Percentiles rank a stretch among this genome's conserved stretches.
phyloP scores from a whole-genome alignment of 2,329 filamentous ascomycete genomes.

The Talaromyces pinophilus region DNA sequence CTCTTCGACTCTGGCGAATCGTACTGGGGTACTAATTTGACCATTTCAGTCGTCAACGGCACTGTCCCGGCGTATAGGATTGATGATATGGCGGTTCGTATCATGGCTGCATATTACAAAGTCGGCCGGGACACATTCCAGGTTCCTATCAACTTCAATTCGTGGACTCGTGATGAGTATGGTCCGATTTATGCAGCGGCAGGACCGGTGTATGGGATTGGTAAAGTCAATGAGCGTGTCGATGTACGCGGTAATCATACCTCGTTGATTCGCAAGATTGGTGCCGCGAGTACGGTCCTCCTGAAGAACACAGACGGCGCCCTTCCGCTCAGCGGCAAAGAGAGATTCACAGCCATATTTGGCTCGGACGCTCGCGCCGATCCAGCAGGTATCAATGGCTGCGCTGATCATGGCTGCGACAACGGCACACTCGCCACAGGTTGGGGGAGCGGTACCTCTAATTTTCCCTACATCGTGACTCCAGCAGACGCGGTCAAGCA shows the following conservation, averaged over 20 bases:
- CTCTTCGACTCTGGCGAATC: constrained; percentile 69
- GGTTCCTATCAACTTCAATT: constrained; percentile 76
- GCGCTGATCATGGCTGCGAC: constrained; percentile 65
- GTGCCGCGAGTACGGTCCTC: constrained; percentile 78
- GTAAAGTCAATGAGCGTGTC: constrained; percentile 75
- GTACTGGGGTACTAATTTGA: constrained; percentile 86
- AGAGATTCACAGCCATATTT: constrained; percentile 71
- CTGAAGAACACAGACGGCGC: constrained; percentile 72
- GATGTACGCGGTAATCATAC: constrained; percentile 77
- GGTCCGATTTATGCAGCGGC: constrained; percentile 67
- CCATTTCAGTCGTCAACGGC: constrained; percentile 82
- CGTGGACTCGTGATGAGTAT: constrained; percentile 78
- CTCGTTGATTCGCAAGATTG: constrained; percentile 71
- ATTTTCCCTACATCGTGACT: constrained; percentile 65
- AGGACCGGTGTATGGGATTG: constrained; percentile 59
- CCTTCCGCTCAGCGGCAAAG: constrained; percentile 69
- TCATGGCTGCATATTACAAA: constrained; percentile 66
- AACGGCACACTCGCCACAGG: constrained; percentile 64
- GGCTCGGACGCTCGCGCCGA: constrained; percentile 81
- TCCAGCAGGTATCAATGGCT: constrained; percentile 75
- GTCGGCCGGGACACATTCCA: constrained; percentile 57
- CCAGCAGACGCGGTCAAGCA: constrained; percentile 67
- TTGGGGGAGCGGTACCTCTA: constrained; percentile 62
- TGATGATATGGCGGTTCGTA: constrained; percentile 89
- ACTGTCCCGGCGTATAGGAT: constrained; percentile 83